Base-by-base conservation (phyloP, 345 rosid species). In the Erucastrum elatum region DNA sequence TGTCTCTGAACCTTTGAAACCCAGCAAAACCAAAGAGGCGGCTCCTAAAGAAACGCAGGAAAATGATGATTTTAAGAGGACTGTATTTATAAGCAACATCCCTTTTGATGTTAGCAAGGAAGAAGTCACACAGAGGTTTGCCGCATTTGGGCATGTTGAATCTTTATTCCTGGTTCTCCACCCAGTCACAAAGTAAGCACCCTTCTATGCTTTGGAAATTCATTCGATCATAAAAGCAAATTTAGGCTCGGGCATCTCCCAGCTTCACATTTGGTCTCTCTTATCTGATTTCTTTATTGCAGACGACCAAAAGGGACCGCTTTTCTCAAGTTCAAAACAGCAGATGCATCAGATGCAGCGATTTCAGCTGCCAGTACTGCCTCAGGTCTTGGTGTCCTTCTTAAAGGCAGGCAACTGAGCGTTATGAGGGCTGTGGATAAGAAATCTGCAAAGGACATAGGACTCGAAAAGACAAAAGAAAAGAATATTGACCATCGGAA, bases 271-370 rank as follows among this genome's bases (percentile, higher is more conserved):
- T 15, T 15, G 27, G 46, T 65, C 46, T 75, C 68, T 55, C 59
- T 35, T 68, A 10, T 60, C 72, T 64, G 8, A 44, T 83, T 71
- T 64, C 64, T 86, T 84, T 81, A 91, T 49, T 49, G 0, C 55
- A 94, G 98, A 84, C 85, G 98, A 75, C 97, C 98, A 1, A 86
- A 77, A 77, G 98, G 98, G 60, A 90, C 97, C 13, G 98, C 93
- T 63, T 92, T 94, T 77, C 93, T 94, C 84, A 91, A 87, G 84
- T 94, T 94, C 77, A 89, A 89, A 84, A 81, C 88, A 68, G 44
- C 55, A 74, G 98, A 93, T 62, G 91, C 91, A 44, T 91, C 88
- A 49, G 53, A 34, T 78, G 93, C 91, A 68, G 98, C 97, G 34
- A 84, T 89, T 71, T 82, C 93, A 68, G 98, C 96, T 61, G 91